Evolutionary conservation across 1,284 basidiomycete genomes (phyloP).

Genomic region (Sanghuangporus baumii): DNA sequence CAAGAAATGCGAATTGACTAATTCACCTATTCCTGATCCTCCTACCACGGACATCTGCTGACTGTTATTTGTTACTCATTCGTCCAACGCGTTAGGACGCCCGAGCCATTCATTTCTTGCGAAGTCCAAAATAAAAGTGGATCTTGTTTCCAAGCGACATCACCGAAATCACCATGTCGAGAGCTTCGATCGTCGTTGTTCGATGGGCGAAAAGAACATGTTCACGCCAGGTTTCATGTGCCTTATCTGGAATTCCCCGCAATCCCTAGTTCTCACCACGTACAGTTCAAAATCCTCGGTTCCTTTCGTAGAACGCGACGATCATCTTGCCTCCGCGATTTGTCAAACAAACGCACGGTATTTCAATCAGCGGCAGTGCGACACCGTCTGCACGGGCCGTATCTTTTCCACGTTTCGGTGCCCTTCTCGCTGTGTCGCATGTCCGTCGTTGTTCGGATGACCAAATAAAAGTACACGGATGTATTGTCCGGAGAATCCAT

Average conservation of each 20-base stretch:
- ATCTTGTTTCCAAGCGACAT: slow-evolving; percentile 15
- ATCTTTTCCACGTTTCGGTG: slow-evolving; percentile 4
- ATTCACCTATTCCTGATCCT: neutral
- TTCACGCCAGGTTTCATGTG: neutral
- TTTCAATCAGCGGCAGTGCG: too few species aligned
- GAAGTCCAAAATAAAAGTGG: neutral
- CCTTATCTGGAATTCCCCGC: neutral
- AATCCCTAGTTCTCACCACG: neutral
- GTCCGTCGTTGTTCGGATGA: neutral
- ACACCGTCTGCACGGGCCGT: neutral
- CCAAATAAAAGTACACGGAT: neutral
- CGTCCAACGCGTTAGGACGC: neutral
- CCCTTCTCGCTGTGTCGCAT: neutral
- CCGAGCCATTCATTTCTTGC: neutral
- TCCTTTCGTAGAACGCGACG: neutral
- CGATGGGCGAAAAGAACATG: neutral
- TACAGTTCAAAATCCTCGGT: neutral
- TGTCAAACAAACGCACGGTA: neutral
- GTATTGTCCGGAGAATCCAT: neutral
- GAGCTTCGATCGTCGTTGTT: neutral
- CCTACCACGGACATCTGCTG: neutral
- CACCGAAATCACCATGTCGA: slow-evolving; percentile 10
- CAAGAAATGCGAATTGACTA: slow-evolving; percentile 16
- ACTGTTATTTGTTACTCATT: neutral
- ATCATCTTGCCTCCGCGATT: neutral